A percentile compares a stretch with the other conserved stretches of the same genome.
Evolutionary conservation across 2,329 filamentous ascomycete genomes (phyloP).

Genomic region (Hirsutella minnesotensis): DNA sequence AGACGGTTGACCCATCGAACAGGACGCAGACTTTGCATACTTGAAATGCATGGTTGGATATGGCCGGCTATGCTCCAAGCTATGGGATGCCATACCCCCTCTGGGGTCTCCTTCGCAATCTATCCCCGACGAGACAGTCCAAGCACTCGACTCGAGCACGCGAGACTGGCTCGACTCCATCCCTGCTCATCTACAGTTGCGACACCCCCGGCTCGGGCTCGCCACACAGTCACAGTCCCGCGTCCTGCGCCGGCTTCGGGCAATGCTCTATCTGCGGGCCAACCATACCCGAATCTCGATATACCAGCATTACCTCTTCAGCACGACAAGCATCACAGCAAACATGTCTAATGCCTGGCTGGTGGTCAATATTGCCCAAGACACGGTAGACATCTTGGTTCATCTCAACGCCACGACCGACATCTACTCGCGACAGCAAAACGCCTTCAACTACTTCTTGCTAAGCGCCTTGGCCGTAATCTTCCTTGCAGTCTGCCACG

Average conservation of each 20-base stretch:
- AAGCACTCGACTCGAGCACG: constrained; percentile 27
- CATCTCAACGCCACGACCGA: constrained; percentile 12
- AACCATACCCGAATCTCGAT: constrained; percentile 31
- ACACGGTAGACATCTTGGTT: constrained; percentile 10
- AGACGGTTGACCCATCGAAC: background rate
- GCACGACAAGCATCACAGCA: constrained; percentile 20
- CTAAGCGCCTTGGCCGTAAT: constrained; percentile 20
- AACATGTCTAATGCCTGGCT: constrained; percentile 20
- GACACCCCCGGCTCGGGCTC: constrained; percentile 23
- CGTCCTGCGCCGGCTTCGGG: constrained; percentile 25
- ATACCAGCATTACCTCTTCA: constrained; percentile 27
- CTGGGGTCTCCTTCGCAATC: constrained; percentile 20
- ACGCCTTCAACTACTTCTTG: constrained; percentile 14
- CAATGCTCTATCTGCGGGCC: constrained; percentile 28
- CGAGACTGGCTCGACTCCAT: constrained; percentile 34
- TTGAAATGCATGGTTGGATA: constrained; percentile 36
- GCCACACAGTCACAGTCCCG: constrained; percentile 18
- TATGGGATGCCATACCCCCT: constrained; percentile 31
- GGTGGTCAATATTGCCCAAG: constrained; percentile 19
- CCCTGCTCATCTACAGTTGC: constrained; percentile 24
- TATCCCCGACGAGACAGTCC: constrained; percentile 25
- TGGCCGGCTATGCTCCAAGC: constrained; percentile 30
- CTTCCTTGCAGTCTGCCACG: constrained; percentile 32
- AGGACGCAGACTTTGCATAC: constrained; percentile 24
- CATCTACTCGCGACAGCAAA: constrained; percentile 13